Percentiles rank a stretch among this genome's conserved stretches.
phyloP scores from a whole-genome alignment of 441 rosid species.

The Francoa sonchifolia region DNA sequence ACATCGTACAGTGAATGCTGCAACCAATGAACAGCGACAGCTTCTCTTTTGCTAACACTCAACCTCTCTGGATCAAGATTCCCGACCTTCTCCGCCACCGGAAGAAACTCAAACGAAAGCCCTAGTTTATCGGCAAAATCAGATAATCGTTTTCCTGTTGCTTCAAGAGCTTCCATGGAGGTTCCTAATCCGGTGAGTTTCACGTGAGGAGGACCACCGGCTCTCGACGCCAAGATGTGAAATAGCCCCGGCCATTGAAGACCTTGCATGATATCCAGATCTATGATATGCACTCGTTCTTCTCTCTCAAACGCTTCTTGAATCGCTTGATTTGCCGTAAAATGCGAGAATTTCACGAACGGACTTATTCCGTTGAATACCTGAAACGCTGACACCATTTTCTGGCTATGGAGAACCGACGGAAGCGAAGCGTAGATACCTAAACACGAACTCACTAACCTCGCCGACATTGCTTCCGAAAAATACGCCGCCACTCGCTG shows the following conservation, averaged over 20 bases:
- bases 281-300: constrained; percentile 84
- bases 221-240: constrained; percentile 78
- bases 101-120: constrained; percentile 71
- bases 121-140: constrained; percentile 86
- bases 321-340: constrained; percentile 92
- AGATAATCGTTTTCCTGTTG: constrained; percentile 79
- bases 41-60: constrained; percentile 68
- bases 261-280: constrained; percentile 95
- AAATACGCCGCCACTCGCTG: constrained; percentile 95
- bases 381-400: constrained; percentile 87
- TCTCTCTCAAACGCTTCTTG: constrained; percentile 94
- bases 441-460: constrained; percentile 71
- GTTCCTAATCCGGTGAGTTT: constrained; percentile 87
- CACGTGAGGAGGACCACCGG: constrained; percentile 85
- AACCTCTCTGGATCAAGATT: constrained; percentile 66
- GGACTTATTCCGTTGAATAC: constrained; percentile 94
- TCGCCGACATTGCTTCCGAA: constrained; percentile 92
- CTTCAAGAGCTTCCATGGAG: constrained; percentile 74
- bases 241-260: constrained; percentile 97
- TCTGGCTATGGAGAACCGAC: constrained; percentile 43
- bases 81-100: constrained; percentile 78
- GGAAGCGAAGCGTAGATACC: constrained; percentile 73
- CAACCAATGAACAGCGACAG: constrained; percentile 92
- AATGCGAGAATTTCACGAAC: constrained; percentile 90
- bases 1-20: constrained; percentile 96